phyloP scores from a whole-genome alignment of 768 basidiomycete genomes.

The Kwoniella newhampshirensis region DNA sequence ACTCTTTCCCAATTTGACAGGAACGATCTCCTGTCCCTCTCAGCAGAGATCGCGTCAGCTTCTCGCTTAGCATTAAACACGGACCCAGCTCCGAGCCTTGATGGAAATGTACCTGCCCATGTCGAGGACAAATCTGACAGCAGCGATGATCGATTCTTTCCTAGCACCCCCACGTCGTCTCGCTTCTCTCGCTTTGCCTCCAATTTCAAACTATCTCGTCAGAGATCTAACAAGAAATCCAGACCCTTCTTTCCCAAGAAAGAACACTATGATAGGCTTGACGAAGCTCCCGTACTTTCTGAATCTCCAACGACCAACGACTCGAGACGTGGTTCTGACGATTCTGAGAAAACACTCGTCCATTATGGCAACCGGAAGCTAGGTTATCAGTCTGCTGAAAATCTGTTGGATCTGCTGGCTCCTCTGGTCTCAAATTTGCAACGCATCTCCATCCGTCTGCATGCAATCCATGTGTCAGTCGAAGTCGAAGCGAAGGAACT shows the following conservation, averaged over 20 bases:
- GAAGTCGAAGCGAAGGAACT: too few species aligned
- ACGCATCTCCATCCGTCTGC: slow-evolving; percentile 4
- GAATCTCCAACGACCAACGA: too few species aligned
- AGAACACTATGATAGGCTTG: slow-evolving; percentile 4
- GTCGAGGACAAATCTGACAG: too few species aligned
- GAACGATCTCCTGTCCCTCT: background rate
- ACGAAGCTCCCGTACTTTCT: slow-evolving; percentile 10
- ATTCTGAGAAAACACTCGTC: slow-evolving; percentile 15
- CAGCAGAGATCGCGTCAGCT: background rate
- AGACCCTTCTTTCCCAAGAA: background rate
- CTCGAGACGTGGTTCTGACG: slow-evolving; percentile 11
- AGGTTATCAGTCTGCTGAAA: background rate
- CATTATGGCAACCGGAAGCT: background rate
- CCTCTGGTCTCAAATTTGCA: slow-evolving; percentile 26
- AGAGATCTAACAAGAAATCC: background rate
- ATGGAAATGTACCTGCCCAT: too few species aligned
- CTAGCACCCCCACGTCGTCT: background rate
- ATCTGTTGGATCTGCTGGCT: slow-evolving; percentile 19
- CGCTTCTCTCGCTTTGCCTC: slow-evolving; percentile 4
- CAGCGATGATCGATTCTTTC: too few species aligned
- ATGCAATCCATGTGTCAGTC: too few species aligned
- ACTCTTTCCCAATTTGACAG: too few species aligned
- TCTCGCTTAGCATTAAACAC: too few species aligned
- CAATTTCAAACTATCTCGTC: background rate
- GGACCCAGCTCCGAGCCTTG: too few species aligned